Conservation (phyloP, 2,329 filamentous ascomycete species). For the Claviceps humidiphila region DNA sequence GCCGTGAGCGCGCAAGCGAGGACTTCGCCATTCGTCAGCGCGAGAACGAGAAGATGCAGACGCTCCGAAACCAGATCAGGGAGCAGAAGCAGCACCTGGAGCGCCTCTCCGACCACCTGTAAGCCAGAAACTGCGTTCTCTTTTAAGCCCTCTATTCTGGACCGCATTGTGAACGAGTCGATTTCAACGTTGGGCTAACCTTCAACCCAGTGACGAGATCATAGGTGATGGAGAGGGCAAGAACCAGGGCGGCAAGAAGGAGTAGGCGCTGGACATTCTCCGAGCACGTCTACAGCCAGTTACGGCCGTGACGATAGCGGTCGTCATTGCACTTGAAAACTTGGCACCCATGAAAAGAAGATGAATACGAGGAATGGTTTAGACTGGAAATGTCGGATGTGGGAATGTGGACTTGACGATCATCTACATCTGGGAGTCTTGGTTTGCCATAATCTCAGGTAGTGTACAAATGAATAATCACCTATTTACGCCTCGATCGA, state of each 20-base stretch:
- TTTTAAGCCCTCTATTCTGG: no score
- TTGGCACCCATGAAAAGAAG: background rate
- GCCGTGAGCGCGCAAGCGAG: conserved; percentile 79
- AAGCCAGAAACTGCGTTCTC: conserved; percentile 20
- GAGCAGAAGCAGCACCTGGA: conserved; percentile 75
- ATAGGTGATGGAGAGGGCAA: conserved; percentile 32
- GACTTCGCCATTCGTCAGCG: conserved; percentile 73
- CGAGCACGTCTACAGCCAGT: background rate
- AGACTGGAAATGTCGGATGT: conserved; percentile 5
- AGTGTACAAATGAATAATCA: conserved; percentile 25
- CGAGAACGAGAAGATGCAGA: conserved; percentile 79
- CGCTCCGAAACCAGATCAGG: conserved; percentile 58
- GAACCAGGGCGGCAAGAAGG: conserved; percentile 52
- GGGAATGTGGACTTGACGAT: conserved; percentile 6
- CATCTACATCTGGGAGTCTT: conserved; percentile 8
- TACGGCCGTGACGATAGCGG: background rate
- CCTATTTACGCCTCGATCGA: conserved; percentile 9
- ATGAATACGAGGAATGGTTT: background rate
- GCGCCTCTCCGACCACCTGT: conserved; percentile 75
- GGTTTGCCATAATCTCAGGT: conserved; percentile 18
- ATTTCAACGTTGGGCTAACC: background rate
- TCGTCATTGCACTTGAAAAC: background rate
- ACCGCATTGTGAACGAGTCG: conserved; percentile 9
- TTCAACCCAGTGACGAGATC: conserved; percentile 52
- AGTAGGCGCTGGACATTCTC: background rate